Evolutionary conservation across 2,329 filamentous ascomycete species (phyloP), one percentile per base, ranked within the genome.

Genomic region (Hymenoscyphus salicellus): DNA sequence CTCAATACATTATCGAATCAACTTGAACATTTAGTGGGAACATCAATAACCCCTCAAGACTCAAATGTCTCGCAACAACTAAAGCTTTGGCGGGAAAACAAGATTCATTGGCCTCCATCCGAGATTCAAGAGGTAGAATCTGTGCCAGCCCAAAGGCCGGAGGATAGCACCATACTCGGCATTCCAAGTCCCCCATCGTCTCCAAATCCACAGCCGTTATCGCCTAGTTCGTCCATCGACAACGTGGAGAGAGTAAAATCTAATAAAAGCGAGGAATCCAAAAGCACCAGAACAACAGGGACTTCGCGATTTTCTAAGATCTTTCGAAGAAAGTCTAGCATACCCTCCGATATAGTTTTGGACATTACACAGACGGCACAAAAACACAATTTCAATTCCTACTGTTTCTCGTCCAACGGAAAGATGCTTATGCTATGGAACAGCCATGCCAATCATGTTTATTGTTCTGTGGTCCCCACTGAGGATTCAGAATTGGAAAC

Each of bases 381-480:
- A 55, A n/a, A 30, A 32, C 23, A 55, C 52, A 23, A 17, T 17
- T 30, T 55, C 10, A 28, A 32, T 5, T 55, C 52, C 14, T 55
- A 55, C 28, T 55, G 26, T 55, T 55, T 55, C 14, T 55, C 52
- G 11, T 28, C 52, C 8, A 11, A 55, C 28, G 52, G 52, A 26
- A 55, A 55, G 26, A 28, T 32, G 23, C 52, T 55, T 32, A 32
- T 55, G n/a, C 14, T 55, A 55, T 55, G 52, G 52, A n/a, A 55
- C 28, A 55, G 16, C 28, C 28, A 26, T 32, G 20, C 52, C 14
- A 32, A 26, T 55, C 23, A 55, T 30, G 11, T 55, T 26, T 32
- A 55, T 55, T 28, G 10, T 32, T 55, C 52, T 23, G 43, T 46
- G 17, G 11, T 32, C 52, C 23, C 52, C 26, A 28, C 52, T 23